phyloP scores from a whole-genome alignment of 108 stramenopile genomes.

The Cafeteria roenbergensis region DNA sequence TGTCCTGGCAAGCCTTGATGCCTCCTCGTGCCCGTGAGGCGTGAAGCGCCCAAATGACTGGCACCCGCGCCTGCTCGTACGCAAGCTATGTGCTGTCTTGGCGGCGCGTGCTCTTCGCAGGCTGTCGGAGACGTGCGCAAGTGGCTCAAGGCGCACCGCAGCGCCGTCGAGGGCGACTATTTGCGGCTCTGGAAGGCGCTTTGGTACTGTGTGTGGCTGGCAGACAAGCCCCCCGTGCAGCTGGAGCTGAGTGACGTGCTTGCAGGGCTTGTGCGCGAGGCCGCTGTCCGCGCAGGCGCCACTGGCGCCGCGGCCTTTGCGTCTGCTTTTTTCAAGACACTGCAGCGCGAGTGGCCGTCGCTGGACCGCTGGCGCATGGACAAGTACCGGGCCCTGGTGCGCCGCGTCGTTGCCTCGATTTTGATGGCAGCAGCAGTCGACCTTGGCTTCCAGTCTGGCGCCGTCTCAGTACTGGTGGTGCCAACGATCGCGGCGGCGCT shows the following conservation, averaged over 20 bases:
- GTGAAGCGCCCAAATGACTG: no score
- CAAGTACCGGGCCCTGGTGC: conserved; percentile 15
- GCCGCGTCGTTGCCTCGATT: no score
- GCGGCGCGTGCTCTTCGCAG: no score
- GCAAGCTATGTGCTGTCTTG: no score
- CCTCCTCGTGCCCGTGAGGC: no score
- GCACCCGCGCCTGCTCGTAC: no score
- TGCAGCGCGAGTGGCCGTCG: conserved; percentile 13
- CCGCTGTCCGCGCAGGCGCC: not conserved
- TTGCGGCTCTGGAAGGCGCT: conserved; percentile 16
- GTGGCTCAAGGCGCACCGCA: conserved; percentile 2
- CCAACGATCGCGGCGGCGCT: no score
- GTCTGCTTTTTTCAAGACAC: conserved; percentile 7
- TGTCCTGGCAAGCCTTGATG: no score
- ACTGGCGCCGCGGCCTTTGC: not conserved
- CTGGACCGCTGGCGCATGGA: conserved; percentile 14
- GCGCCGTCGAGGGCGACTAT: not conserved
- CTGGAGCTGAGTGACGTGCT: conserved; percentile 7
- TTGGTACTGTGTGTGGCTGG: conserved; percentile 21
- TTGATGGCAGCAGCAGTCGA: no score
- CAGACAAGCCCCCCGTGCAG: conserved; percentile 13
- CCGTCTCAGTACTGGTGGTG: no score
- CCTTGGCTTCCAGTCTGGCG: no score
- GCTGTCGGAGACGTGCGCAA: not conserved
- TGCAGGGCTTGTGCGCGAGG: not conserved